Conservation (phyloP, 1,284 basidiomycete species). For the Marasmius tenuissimus region DNA sequence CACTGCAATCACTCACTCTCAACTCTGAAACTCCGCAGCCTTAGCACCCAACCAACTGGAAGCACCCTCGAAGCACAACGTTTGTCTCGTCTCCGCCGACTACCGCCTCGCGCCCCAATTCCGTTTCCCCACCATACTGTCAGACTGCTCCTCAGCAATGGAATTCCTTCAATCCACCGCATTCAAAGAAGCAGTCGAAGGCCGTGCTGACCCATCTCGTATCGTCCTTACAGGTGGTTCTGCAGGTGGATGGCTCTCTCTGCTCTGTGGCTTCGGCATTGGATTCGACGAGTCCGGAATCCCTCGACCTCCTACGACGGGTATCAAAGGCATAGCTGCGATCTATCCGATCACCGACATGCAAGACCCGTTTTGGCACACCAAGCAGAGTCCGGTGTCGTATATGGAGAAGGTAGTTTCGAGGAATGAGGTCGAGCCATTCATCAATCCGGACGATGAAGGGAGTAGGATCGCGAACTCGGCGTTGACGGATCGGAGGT, state of each 20-base stretch:
- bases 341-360: slow-evolving; percentile 38
- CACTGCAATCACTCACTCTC: neutral
- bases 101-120: slow-evolving; percentile 40
- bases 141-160: slow-evolving; percentile 33
- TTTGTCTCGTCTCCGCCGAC: slow-evolving; percentile 34
- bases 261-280: slow-evolving; percentile 33
- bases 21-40: slow-evolving; percentile 16
- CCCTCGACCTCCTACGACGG: slow-evolving; percentile 20
- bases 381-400: slow-evolving; percentile 29
- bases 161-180: slow-evolving; percentile 26
- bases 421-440: slow-evolving; percentile 28
- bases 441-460: slow-evolving; percentile 25
- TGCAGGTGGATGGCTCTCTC: slow-evolving; percentile 36
- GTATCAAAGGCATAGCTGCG: slow-evolving; percentile 28
- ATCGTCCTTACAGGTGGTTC: slow-evolving; percentile 37
- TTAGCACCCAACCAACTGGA: slow-evolving; percentile 31
- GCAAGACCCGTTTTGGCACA: slow-evolving; percentile 36
- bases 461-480: slow-evolving; percentile 24
- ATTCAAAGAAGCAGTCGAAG: slow-evolving; percentile 25
- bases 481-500: slow-evolving; percentile 23
- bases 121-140: slow-evolving; percentile 32
- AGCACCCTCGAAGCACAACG: slow-evolving; percentile 28
- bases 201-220: slow-evolving; percentile 28
- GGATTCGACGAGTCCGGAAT: slow-evolving; percentile 31
- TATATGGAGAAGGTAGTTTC: slow-evolving; percentile 31